Evolutionary conservation across 2,329 filamentous ascomycete species (phyloP), one percentile per base, ranked within the genome.

Genomic region (Ophiostoma novo-ulmi): DNA sequence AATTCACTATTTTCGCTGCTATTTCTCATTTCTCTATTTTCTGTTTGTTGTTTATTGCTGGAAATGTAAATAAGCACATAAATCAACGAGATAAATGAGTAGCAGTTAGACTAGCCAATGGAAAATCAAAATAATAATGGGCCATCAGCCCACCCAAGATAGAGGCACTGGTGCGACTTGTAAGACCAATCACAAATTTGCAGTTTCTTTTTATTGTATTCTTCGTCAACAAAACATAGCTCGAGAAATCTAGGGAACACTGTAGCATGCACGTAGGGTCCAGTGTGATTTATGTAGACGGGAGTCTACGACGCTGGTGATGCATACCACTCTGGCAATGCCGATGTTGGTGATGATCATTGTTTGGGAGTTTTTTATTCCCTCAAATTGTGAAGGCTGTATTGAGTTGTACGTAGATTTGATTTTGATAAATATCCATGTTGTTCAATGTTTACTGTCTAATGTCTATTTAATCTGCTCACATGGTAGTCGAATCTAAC

Each of bases 91-190:
- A 66, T 39, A n/a, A n/a, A 48, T 48, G 44, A 31, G 11, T 26
- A 10, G 52, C 22, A 58, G 7, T 58, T 48, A 10, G 17, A 10
- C 39, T 48, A 41, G 65, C 39, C 65, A 67, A 67, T 67, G 22
- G 39, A 67, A 67, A 35, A 48, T 67, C 65, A 67, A 67, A 48
- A 31, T 13, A 44, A 67, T 17, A 67, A 17, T 31, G 65, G 65
- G 39, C 17, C 38, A 17, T 48, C n/a, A 39, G 38, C 22, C 65
- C 65, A 41, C 65, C 38, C 38, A 22, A 44, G n/a, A 7, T 17
- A 13, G 14, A 44, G 39, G 39, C 39, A 41, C 39, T 41, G 10
- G 39, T 2, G 39, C 39, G 14, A 11, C 10, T 3, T 44, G 39
- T 44, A 10, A 17, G 31, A 31, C 31, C 14, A 13, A 44, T 17